Evolutionary conservation across 805 yeast species (phyloP).

Genomic region (Wickerhamiella nectarea): DNA sequence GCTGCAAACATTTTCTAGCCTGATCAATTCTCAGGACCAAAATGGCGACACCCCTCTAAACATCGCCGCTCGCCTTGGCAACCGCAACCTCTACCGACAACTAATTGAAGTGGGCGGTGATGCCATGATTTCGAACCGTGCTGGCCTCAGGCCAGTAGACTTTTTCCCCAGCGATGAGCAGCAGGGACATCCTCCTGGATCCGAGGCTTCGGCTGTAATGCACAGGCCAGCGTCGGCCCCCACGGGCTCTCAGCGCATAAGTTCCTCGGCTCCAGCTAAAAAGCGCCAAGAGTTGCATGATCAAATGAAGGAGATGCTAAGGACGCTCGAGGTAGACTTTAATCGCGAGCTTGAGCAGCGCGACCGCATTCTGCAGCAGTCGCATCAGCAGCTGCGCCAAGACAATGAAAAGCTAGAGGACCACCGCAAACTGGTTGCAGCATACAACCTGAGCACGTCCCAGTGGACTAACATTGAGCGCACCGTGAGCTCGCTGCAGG

Average conservation of each 20-base stretch:
- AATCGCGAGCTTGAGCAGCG: slow-evolving; percentile 42
- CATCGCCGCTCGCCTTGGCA: slow-evolving; percentile 81
- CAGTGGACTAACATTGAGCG: slow-evolving; percentile 33
- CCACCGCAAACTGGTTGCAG: slow-evolving; percentile 8
- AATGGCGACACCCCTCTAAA: slow-evolving; percentile 94
- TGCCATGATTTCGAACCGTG: slow-evolving; percentile 60
- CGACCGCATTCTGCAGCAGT: slow-evolving; percentile 36
- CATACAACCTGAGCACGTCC: slow-evolving; percentile 15
- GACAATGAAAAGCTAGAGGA: slow-evolving; percentile 35
- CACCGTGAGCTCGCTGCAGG: slow-evolving; percentile 43
- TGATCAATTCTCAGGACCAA: slow-evolving; percentile 78
- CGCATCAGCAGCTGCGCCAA: slow-evolving; percentile 44
- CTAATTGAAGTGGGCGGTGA: slow-evolving; percentile 83
- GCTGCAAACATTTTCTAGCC: slow-evolving; percentile 43
- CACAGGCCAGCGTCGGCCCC: slow-evolving; percentile 11
- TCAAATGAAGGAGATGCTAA: slow-evolving; percentile 18
- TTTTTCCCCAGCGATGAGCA: slow-evolving; percentile 41
- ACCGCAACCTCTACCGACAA: slow-evolving; percentile 64
- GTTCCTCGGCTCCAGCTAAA: slow-evolving; percentile 17
- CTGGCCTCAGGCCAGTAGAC: slow-evolving; percentile 77
- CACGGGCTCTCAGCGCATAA: too few species aligned
- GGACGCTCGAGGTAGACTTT: slow-evolving; percentile 44
- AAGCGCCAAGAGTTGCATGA: slow-evolving; percentile 34
- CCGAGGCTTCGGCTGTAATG: slow-evolving; percentile 1
- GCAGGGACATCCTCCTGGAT: slow-evolving; percentile 20